Percentiles rank a stretch among this genome's conserved stretches.
Conservation (phyloP, 192 early-diverging fungal genomes). For the Backusella macrospora region DNA sequence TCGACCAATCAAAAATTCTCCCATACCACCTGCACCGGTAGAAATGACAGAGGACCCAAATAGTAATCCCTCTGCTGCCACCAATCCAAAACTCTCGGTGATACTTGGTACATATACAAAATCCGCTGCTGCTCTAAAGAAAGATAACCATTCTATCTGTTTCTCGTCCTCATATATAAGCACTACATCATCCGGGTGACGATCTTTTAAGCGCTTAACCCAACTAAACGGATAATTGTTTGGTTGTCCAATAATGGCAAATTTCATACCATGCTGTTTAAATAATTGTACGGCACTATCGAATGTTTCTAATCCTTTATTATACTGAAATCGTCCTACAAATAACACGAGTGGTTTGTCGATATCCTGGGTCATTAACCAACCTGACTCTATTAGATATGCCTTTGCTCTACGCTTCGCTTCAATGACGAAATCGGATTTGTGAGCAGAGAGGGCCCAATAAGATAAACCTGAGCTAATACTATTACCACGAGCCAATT, state of each 20-base stretch:
- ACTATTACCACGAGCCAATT: neutral
- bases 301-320: conserved; percentile 58
- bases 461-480: neutral
- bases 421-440: conserved; percentile 18
- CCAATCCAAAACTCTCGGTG: conserved; percentile 58
- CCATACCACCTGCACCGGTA: conserved; percentile 53
- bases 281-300: conserved; percentile 36
- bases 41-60: conserved; percentile 58
- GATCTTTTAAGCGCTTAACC: conserved; percentile 37
- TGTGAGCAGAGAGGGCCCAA: neutral
- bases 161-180: conserved; percentile 44
- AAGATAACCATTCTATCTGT: conserved; percentile 49
- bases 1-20: conserved; percentile 55
- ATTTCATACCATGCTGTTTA: conserved; percentile 42
- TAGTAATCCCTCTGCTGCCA: conserved; percentile 58
- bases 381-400: conserved; percentile 44
- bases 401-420: conserved; percentile 52
- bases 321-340: conserved; percentile 61
- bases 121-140: conserved; percentile 57
- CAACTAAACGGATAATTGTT: conserved; percentile 52
- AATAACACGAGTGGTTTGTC: conserved; percentile 48
- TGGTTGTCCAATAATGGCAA: conserved; percentile 59
- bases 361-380: conserved; percentile 44
- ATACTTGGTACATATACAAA: conserved; percentile 54
- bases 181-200: conserved; percentile 43